Base-by-base conservation (phyloP, 2,329 filamentous ascomycete genomes). In the Colletotrichum chlorophyti region DNA sequence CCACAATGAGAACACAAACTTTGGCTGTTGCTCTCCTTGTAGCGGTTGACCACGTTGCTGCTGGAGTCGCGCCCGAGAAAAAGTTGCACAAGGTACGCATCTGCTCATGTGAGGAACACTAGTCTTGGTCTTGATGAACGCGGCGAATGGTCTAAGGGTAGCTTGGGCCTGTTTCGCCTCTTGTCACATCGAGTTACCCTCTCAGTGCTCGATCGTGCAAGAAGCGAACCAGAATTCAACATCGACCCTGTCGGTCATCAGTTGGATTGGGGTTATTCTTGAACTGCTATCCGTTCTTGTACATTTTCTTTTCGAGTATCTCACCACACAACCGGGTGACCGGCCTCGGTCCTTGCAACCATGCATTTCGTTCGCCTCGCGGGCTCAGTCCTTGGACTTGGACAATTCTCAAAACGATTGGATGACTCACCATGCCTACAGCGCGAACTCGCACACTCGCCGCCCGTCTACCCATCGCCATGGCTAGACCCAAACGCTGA, bases 381-480 rank as follows among this genome's bases (percentile, higher is more conserved):
- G 15, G 41, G n/a, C 15, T 38, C 24, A 3, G 32, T 14, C 17
- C 15, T 23, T 15, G 41, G 32, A 6, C 26, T 43, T 5, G 11
- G 23, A 5, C 42, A 38, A 29, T 14, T 23, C 15, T 42, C n/a
- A 10, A 11, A 31, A 9, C 32, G 19, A 19, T 24, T 41, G 27
- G 24, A 26, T 27, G 32, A 37, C 50, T 50, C 29, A 49, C 26
- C 12, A n/a, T 32, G 27, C 12, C 29, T 14, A 23, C 51, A 63
- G 50, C 49, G 54, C 49, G 50, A 48, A 2, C 70, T 77, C 12
- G 75, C 77, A 4, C 63, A 66, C 26, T 84, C 81, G 3, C 74
- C 74, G 11, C 90, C 91, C 3, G 84, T 83, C 69, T 97, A 97
- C 69, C 93, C 93, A 1, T 93, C 91, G 24, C 93, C 93, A 77